Percentiles rank a stretch among this genome's conserved stretches.
phyloP scores from a whole-genome alignment of 2,329 filamentous ascomycete genomes.

The Pyricularia grisea region DNA sequence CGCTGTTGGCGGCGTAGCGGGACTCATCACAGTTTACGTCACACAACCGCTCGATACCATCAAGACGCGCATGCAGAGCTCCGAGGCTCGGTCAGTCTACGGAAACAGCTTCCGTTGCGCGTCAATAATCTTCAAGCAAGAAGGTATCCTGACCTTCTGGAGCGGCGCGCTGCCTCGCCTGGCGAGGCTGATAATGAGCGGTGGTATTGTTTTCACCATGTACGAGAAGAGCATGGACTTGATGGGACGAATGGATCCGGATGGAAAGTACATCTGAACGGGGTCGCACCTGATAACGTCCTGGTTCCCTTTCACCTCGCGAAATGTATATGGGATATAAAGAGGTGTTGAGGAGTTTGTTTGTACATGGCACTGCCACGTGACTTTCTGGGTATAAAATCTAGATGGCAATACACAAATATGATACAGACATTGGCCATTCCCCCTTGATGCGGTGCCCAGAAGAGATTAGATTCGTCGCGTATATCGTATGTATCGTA shows the following conservation, averaged over 20 bases:
- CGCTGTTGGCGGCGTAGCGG: constrained; percentile 79
- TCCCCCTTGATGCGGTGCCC: neutral
- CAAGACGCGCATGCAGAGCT: constrained; percentile 97
- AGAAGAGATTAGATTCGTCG: neutral
- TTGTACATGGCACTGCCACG: neutral
- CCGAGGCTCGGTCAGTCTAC: constrained; percentile 72
- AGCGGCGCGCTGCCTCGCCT: constrained; percentile 82
- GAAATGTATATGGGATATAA: neutral
- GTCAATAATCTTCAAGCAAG: constrained; percentile 73
- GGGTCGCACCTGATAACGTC: neutral
- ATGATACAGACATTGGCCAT: neutral
- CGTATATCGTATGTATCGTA: neutral
- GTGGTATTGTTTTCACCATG: constrained; percentile 97
- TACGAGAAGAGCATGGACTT: constrained; percentile 95
- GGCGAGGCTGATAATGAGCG: constrained; percentile 77
- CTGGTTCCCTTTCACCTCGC: neutral
- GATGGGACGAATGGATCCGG: constrained; percentile 71
- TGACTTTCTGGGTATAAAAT: neutral
- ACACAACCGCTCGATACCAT: constrained; percentile 78
- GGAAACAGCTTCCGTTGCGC: constrained; percentile 84
- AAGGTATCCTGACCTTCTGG: constrained; percentile 88
- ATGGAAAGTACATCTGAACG: constrained; percentile 67
- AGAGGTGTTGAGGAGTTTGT: neutral
- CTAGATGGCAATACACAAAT: neutral
- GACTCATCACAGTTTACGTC: constrained; percentile 79